Conservation (phyloP, 768 basidiomycete genomes). For the Boletus subcaerulescens region DNA sequence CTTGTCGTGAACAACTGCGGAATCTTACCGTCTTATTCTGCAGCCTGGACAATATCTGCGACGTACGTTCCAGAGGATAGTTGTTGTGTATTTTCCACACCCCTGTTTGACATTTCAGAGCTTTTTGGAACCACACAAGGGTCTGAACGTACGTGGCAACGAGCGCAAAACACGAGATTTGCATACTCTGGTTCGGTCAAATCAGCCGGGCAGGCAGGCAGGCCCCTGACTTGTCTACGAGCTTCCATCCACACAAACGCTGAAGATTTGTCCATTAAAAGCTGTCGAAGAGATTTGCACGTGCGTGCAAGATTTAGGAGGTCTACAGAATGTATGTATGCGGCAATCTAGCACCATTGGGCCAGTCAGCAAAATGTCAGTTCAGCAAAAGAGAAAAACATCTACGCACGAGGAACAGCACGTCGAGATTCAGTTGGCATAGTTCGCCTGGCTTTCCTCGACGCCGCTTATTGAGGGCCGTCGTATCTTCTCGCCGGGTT, state of each 20-base stretch:
- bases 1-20: not conserved
- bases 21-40: not conserved
- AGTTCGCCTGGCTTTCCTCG: not conserved
- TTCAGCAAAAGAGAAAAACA: not conserved
- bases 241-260: slow-evolving; percentile 23
- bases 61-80: slow-evolving; percentile 6
- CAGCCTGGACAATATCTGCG: slow-evolving; percentile 13
- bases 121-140: not conserved
- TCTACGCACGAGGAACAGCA: slow-evolving; percentile 7
- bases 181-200: slow-evolving; percentile 43
- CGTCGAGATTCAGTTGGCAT: slow-evolving; percentile 11
- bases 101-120: not conserved
- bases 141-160: slow-evolving; percentile 15
- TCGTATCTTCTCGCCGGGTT: not conserved
- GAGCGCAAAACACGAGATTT: slow-evolving; percentile 33
- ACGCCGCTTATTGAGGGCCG: not conserved
- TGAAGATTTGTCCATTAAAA: slow-evolving; percentile 33
- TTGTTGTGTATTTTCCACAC: slow-evolving; percentile 2
- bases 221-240: slow-evolving; percentile 32
- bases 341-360: slow-evolving; percentile 34
- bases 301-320: slow-evolving; percentile 36
- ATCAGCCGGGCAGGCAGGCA: slow-evolving; percentile 43
- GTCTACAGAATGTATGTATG: slow-evolving; percentile 34
- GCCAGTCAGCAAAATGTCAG: not conserved
- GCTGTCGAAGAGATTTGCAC: slow-evolving; percentile 35